Conservation (phyloP, 768 basidiomycete species). For the Suillus bovinus region DNA sequence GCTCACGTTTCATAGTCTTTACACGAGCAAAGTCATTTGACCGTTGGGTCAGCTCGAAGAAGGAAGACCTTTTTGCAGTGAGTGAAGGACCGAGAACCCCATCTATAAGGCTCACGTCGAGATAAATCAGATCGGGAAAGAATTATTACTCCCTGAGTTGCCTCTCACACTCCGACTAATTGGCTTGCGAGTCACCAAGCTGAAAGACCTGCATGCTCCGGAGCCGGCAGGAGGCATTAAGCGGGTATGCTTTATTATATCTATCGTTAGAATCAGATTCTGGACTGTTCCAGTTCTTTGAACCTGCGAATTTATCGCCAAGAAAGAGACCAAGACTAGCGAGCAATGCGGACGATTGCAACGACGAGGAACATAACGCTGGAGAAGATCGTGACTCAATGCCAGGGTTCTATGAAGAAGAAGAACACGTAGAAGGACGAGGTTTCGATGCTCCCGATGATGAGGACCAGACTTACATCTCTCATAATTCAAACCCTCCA, state of each 20-base stretch:
- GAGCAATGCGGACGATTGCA: constrained; percentile 15
- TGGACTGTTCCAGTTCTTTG: constrained; percentile 54
- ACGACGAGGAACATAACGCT: constrained; percentile 26
- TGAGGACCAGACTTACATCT: constrained; percentile 11
- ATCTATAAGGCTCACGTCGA: background rate
- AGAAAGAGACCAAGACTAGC: constrained; percentile 43
- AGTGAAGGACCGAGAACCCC: constrained; percentile 24
- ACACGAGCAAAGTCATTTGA: constrained; percentile 82
- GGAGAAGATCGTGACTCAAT: constrained; percentile 37
- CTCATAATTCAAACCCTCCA: constrained; percentile 17
- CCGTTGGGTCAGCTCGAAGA: constrained; percentile 70
- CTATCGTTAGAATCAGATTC: background rate
- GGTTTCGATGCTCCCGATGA: constrained; percentile 12
- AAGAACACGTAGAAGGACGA: constrained; percentile 31
- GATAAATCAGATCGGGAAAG: constrained; percentile 65
- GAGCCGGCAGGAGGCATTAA: constrained; percentile 62
- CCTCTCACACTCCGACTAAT: constrained; percentile 83
- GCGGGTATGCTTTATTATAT: constrained; percentile 48
- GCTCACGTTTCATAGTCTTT: constrained; percentile 48
- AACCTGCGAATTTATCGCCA: constrained; percentile 35
- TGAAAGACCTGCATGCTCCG: constrained; percentile 72
- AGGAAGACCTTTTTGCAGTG: constrained; percentile 77
- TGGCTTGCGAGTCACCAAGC: constrained; percentile 83
- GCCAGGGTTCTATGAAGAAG: constrained; percentile 55
- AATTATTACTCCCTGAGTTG: constrained; percentile 77